phyloP scores from a whole-genome alignment of 2,329 filamentous ascomycete genomes.

The Phaeosphaeria sp. region DNA sequence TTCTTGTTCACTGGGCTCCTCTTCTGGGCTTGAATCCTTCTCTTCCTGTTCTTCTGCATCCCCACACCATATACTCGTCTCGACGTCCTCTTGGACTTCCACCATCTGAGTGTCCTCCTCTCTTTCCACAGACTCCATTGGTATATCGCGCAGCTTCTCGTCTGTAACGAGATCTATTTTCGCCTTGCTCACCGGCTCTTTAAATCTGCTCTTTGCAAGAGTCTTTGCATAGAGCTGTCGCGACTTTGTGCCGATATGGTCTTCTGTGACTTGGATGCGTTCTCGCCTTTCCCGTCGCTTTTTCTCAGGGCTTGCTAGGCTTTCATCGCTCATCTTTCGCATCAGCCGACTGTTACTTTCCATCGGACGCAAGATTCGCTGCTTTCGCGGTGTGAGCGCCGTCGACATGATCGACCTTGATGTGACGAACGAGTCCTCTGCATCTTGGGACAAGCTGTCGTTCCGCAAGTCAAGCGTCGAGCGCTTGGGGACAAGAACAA shows the following conservation, averaged over 20 bases:
- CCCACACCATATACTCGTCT: slow-evolving; percentile 41
- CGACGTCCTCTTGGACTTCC: slow-evolving; percentile 29
- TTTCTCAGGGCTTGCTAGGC: slow-evolving; percentile 38
- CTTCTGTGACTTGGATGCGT: slow-evolving; percentile 19
- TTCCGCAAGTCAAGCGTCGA: slow-evolving; percentile 34
- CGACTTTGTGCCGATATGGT: slow-evolving; percentile 20
- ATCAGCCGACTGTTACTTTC: slow-evolving; percentile 40
- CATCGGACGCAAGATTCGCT: slow-evolving; percentile 42
- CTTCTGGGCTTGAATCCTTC: slow-evolving; percentile 4
- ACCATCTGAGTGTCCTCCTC: slow-evolving; percentile 13
- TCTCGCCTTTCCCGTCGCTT: slow-evolving; percentile 24
- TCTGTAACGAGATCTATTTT: slow-evolving; percentile 23
- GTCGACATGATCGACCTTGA: slow-evolving; percentile 15
- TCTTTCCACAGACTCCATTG: neutral
- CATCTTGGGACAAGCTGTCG: slow-evolving; percentile 28
- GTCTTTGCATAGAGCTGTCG: slow-evolving; percentile 36
- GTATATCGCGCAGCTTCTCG: slow-evolving; percentile 20
- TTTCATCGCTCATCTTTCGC: slow-evolving; percentile 37
- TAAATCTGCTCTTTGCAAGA: slow-evolving; percentile 36
- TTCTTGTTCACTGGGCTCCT: slow-evolving; percentile 21
- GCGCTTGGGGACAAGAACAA: slow-evolving; percentile 33
- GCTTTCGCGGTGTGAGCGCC: slow-evolving; percentile 34
- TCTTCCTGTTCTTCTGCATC: slow-evolving; percentile 26
- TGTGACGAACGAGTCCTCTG: slow-evolving; percentile 30
- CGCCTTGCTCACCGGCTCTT: slow-evolving; percentile 21